phyloP scores from a whole-genome alignment of 2,329 filamentous ascomycete genomes.

The Coniella lustricola region DNA sequence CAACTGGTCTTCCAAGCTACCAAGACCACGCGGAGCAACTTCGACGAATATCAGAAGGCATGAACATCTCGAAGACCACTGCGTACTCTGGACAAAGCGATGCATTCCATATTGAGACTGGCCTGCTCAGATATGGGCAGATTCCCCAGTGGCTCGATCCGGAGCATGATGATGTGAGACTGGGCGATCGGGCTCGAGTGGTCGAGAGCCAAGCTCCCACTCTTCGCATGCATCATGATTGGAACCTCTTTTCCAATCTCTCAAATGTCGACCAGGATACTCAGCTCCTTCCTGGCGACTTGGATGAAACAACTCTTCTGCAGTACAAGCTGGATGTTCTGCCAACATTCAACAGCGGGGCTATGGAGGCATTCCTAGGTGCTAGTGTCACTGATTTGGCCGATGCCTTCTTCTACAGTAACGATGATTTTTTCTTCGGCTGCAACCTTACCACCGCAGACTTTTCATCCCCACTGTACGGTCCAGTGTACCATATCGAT shows the following conservation, averaged over 20 bases:
- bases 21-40: background rate
- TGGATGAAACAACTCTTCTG: background rate
- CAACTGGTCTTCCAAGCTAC: background rate
- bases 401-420: slow-evolving; percentile 5
- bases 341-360: slow-evolving; percentile 1
- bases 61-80: background rate
- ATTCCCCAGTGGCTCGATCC: slow-evolving; percentile 1
- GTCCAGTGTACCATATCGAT: slow-evolving; percentile 1
- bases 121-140: background rate
- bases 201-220: background rate
- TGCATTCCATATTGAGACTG: background rate
- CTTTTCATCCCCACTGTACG: background rate
- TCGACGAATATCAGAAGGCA: background rate
- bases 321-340: background rate
- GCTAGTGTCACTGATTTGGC: background rate
- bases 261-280: background rate
- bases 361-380: slow-evolving; percentile 1
- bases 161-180: background rate
- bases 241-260: background rate
- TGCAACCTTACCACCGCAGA: background rate
- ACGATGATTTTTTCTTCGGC: background rate
- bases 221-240: slow-evolving; percentile 1
- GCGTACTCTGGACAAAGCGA: background rate
- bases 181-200: background rate
- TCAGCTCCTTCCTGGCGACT: background rate